Evolutionary conservation across 352 stramenopile species (phyloP).

Genomic region (Globisporangium rhizosaccharum): DNA sequence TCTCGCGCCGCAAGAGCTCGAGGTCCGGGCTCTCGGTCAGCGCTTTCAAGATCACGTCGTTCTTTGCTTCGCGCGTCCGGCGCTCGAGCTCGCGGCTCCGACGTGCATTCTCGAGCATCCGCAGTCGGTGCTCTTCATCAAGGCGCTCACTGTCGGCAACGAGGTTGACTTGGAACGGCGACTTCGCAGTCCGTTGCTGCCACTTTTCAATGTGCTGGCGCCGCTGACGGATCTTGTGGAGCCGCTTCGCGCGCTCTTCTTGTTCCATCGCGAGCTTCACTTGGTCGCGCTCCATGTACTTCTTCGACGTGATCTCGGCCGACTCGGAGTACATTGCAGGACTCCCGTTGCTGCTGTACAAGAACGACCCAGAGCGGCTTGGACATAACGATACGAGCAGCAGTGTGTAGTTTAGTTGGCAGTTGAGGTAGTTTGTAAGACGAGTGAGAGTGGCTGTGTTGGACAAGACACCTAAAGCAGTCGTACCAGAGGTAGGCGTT

Average conservation of each 20-base stretch:
- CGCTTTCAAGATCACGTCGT: conserved; percentile 91
- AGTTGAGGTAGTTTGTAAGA: not conserved
- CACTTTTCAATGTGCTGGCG: conserved; percentile 72
- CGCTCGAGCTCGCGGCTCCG: conserved; percentile 61
- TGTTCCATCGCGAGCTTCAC: conserved; percentile 54
- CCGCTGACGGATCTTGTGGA: conserved; percentile 58
- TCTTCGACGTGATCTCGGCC: conserved; percentile 77
- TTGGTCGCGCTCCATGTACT: conserved; percentile 67
- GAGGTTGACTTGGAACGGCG: conserved; percentile 91
- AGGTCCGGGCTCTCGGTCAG: conserved; percentile 88
- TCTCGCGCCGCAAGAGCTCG: conserved; percentile 89
- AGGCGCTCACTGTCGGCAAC: conserved; percentile 93
- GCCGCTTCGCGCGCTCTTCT: conserved; percentile 44
- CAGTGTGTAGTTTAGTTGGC: too few species aligned
- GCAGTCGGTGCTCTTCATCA: conserved; percentile 86
- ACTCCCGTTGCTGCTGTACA: conserved; percentile 15
- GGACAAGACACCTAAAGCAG: not conserved
- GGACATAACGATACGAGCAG: too few species aligned
- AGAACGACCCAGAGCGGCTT: conserved; percentile 22
- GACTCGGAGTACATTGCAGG: conserved; percentile 45
- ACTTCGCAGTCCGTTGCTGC: conserved; percentile 88
- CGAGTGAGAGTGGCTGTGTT: not conserved
- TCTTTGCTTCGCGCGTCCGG: conserved; percentile 85
- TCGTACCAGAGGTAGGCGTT: conserved; percentile 6
- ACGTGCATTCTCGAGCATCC: conserved; percentile 66